A percentile compares a stretch with the other conserved stretches of the same genome.
Conservation (phyloP, 2,329 filamentous ascomycete species). For the Monilinia vaccinii-corymbosi region DNA sequence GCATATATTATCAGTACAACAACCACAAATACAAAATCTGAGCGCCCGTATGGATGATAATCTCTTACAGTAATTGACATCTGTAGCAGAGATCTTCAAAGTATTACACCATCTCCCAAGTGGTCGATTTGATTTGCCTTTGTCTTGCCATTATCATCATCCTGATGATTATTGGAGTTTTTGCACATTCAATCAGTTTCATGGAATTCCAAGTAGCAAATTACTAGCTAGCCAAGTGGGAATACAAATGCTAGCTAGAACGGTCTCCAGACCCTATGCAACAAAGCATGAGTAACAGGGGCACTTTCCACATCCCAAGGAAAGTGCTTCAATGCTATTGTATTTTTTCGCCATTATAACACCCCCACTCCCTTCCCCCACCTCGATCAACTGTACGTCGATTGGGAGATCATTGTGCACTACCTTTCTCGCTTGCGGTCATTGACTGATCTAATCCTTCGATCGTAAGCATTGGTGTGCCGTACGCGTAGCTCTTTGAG, state of each 20-base stretch:
- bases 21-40: too few relatives aligned
- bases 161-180: neutral
- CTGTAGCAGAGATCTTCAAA: neutral
- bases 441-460: conserved; percentile 10
- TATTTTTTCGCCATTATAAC: neutral
- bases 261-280: neutral
- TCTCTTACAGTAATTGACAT: neutral
- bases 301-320: neutral
- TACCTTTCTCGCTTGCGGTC: neutral
- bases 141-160: neutral
- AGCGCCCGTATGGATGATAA: too few relatives aligned
- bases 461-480: conserved; percentile 33
- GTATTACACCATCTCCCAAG: neutral
- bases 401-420: neutral
- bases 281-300: neutral
- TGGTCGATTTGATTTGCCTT: neutral
- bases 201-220: neutral
- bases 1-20: too few relatives aligned
- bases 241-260: neutral
- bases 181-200: neutral
- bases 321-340: neutral
- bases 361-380: too few relatives aligned
- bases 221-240: neutral
- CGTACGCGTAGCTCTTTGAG: conserved; percentile 30
- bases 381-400: neutral